Evolutionary conservation across 306 rosid species (phyloP).

Genomic region (Leucaena leucocephala): DNA sequence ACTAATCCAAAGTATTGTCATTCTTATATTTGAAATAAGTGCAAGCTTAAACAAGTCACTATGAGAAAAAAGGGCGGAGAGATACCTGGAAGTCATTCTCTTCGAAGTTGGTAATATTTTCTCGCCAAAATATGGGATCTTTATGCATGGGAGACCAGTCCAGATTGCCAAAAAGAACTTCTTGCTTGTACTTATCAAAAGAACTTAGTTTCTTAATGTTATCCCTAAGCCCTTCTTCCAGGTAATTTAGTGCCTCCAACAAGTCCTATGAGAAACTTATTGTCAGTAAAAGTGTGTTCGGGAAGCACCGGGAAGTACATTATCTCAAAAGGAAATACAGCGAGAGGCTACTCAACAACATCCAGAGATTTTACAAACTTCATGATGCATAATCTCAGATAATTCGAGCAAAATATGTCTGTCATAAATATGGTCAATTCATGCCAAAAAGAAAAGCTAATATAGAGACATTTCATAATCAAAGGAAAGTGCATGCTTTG

Average conservation of each 20-base stretch:
- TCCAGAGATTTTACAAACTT: conserved; percentile 15
- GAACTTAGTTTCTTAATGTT: conserved; percentile 89
- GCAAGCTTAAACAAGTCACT: no score
- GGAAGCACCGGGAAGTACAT: conserved; percentile 16
- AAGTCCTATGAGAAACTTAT: conserved; percentile 65
- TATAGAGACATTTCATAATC: conserved; percentile 1
- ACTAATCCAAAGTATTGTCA: no score
- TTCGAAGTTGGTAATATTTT: conserved; percentile 77
- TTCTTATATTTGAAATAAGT: no score
- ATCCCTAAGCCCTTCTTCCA: conserved; percentile 88
- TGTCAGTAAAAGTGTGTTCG: conserved; percentile 27
- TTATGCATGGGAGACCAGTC: conserved; percentile 99
- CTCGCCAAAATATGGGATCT: conserved; percentile 92
- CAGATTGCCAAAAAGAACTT: conserved; percentile 90
- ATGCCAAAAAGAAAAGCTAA: conserved; percentile 16
- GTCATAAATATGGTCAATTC: conserved; percentile 12
- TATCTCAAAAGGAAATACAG: conserved; percentile 3
- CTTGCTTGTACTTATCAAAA: conserved; percentile 93
- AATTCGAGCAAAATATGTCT: conserved; percentile 15
- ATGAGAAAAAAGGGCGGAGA: not conserved
- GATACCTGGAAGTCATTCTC: conserved; percentile 96
- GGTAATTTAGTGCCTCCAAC: conserved; percentile 82
- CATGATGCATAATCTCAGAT: conserved; percentile 21
- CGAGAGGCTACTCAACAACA: not conserved
- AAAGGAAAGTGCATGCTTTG: not conserved